Evolutionary conservation across 495 filamentous ascomycete genomes (phyloP).

Genomic region (Penicillium simplicissimum): DNA sequence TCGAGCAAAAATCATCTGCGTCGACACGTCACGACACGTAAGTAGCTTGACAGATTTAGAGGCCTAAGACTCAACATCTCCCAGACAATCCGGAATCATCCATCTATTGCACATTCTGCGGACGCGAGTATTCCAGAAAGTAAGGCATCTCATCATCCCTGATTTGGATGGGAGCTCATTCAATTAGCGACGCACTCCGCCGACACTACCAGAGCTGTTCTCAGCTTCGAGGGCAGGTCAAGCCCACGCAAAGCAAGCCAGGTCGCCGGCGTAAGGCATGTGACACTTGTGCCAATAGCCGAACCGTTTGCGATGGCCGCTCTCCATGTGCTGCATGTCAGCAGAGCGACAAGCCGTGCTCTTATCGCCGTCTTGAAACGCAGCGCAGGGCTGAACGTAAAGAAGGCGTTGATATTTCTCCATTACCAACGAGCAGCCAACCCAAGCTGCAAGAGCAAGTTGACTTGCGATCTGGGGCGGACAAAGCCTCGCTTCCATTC

Average conservation of each 20-base stretch:
- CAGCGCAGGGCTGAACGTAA: not conserved
- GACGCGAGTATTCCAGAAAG: slow-evolving; percentile 16
- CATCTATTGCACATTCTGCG: slow-evolving; percentile 15
- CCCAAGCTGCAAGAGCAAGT: not conserved
- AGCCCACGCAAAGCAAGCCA: not conserved
- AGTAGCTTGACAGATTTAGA: not conserved
- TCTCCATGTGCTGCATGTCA: slow-evolving; percentile 6
- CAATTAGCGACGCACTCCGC: slow-evolving; percentile 16
- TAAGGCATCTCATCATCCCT: not conserved
- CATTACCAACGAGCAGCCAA: not conserved
- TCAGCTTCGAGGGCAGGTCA: not conserved
- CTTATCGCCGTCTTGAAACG: slow-evolving; percentile 7
- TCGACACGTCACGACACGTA: slow-evolving; percentile 17
- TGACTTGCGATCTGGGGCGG: not conserved
- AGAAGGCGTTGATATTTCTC: not conserved
- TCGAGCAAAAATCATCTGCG: slow-evolving; percentile 16
- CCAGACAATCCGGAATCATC: slow-evolving; percentile 7
- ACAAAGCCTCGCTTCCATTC: slow-evolving; percentile 14
- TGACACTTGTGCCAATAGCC: slow-evolving; percentile 11
- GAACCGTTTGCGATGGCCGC: slow-evolving; percentile 9
- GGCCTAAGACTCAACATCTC: not conserved
- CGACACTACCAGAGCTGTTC: slow-evolving; percentile 18
- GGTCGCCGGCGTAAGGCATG: slow-evolving; percentile 20
- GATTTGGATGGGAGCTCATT: not conserved
- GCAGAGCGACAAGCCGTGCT: slow-evolving; percentile 1